These are phyloP conservation scores for Saprolegnia diclina DNA, from an alignment of 352 stramenopile genomes.

Conservation along the genomic window DNA sequence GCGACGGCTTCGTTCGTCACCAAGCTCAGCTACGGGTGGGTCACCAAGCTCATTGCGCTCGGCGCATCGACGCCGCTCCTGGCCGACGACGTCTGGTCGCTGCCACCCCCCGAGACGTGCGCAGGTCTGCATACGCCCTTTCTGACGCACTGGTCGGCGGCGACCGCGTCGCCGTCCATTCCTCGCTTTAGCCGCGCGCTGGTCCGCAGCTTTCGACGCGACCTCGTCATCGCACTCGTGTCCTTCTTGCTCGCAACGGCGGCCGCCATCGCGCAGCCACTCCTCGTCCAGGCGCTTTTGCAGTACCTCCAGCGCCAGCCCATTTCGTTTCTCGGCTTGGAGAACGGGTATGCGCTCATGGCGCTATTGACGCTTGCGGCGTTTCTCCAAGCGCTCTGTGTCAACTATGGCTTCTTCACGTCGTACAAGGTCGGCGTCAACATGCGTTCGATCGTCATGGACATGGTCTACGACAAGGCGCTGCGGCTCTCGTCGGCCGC, in stretches of 20 bases:
- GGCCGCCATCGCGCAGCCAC: not conserved
- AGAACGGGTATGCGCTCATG: slow-evolving; percentile 43
- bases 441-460: slow-evolving; percentile 46
- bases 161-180: not conserved
- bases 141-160: not conserved
- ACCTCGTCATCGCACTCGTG: not conserved
- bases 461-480: slow-evolving; percentile 54
- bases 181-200: slow-evolving; percentile 5
- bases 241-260: not conserved
- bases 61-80: slow-evolving; percentile 2
- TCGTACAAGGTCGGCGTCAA: slow-evolving; percentile 39
- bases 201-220: slow-evolving; percentile 1
- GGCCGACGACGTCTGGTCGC: not conserved
- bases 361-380: slow-evolving; percentile 33
- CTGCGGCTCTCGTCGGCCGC: slow-evolving; percentile 39
- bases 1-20: not conserved
- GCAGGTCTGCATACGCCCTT: not conserved
- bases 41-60: not conserved
- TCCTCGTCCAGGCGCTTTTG: slow-evolving; percentile 8
- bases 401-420: slow-evolving; percentile 50
- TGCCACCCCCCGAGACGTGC: not conserved
- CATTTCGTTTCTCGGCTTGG: slow-evolving; percentile 37
- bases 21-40: not conserved
- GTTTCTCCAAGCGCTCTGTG: slow-evolving; percentile 35
- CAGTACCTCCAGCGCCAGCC: slow-evolving; percentile 24